phyloP scores from a whole-genome alignment of 805 yeast genomes.

The Pichia exigua region DNA sequence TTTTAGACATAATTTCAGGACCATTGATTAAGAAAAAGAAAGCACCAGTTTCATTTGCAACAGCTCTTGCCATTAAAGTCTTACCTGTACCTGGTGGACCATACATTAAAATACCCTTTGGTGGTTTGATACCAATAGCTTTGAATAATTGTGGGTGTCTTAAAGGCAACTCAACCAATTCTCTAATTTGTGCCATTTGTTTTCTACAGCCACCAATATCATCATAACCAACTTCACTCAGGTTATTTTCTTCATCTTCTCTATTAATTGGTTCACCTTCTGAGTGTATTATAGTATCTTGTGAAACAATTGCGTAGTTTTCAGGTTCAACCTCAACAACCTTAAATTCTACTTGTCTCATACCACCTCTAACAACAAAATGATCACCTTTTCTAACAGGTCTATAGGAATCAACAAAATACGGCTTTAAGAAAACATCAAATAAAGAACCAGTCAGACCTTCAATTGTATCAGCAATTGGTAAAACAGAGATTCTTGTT shows the following conservation, averaged over 20 bases:
- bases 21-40: slow-evolving; percentile 97
- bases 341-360: slow-evolving; percentile 98
- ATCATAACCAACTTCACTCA: slow-evolving; percentile 96
- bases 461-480: slow-evolving; percentile 96
- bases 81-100: slow-evolving; percentile 99
- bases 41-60: slow-evolving; percentile 98
- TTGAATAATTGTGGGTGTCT: slow-evolving; percentile 98
- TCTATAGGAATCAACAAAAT: slow-evolving; percentile 97
- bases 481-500: slow-evolving; percentile 85
- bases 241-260: slow-evolving; percentile 94
- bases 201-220: slow-evolving; percentile 99
- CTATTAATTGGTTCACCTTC: slow-evolving; percentile 99
- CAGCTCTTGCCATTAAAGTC: slow-evolving; percentile 99
- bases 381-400: slow-evolving; percentile 97
- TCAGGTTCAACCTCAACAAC: slow-evolving; percentile 98
- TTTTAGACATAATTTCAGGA: slow-evolving; percentile 98
- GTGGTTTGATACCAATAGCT: slow-evolving; percentile 97
- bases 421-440: slow-evolving; percentile 94
- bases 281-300: slow-evolving; percentile 95
- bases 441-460: slow-evolving; percentile 95
- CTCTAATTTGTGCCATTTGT: slow-evolving; percentile 99
- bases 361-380: slow-evolving; percentile 95
- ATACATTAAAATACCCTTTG: slow-evolving; percentile 94
- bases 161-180: slow-evolving; percentile 93
- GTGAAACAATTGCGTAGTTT: slow-evolving; percentile 96